Base-by-base conservation (phyloP, 257 asterid species). In the Solanum clarkiae region DNA sequence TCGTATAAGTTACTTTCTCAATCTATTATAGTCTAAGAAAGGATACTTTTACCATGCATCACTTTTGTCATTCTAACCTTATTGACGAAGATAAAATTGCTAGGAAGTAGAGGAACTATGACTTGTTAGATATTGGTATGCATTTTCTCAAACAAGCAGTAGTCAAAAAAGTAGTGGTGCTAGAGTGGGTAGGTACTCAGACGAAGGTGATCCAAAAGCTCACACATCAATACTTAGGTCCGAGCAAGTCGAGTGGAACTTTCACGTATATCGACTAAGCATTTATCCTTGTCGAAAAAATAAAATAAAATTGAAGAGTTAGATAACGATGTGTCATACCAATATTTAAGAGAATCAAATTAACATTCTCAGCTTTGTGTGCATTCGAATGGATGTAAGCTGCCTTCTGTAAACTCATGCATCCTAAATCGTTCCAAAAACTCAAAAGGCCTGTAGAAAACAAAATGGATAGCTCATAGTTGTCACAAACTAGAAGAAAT, bases 311-410 rank as follows among this genome's bases (percentile, higher is more conserved):
- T 13, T 77, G 18, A 53, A 54, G 18, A 26, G 49, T 77, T 24
- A 53, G 47, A 79, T 53, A 15, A 53, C n/a, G 54, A 79, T 6
- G 42, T 53, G 59, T 10, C 47, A 17, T 79, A 79, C 83, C 83
- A 79, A 49, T 66, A 49, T 77, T 49, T 53, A 81, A 59, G 72
- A 81, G 32, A 22, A 81, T 40, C 55, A 12, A n/a, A 14, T 20
- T 45, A 56, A 59, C 42, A 45, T 62, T 44, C 55, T 91, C 88
- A 96, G 93, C 95, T 95, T 87, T 97, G 99, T 10, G 98, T 91
- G 92, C 99, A 97, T 92, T 97, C 99, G 72, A 97, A 93, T 72
- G 98, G 99, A 89, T 95, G 98, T 82, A 94, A 86, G 80, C 93
- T 91, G 45, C 98, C 98, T 87, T 97, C 99, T 40, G 98, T 91